Evolutionary conservation across 192 early-diverging fungal genomes (phyloP).

Genomic region (Backusella tarrabulga): DNA sequence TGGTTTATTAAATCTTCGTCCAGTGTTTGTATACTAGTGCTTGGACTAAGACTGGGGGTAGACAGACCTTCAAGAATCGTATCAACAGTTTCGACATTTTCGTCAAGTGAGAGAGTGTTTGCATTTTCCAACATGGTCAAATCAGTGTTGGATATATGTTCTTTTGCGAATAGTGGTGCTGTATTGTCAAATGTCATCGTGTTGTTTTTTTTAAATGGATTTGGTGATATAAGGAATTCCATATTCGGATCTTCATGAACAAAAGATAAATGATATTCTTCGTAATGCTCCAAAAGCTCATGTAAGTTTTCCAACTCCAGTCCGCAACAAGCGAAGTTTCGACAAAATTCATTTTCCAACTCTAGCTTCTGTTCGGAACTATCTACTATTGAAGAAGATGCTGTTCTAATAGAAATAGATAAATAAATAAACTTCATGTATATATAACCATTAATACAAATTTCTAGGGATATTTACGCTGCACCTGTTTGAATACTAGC

Average conservation of each 20-base stretch:
- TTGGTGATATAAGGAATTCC: background rate
- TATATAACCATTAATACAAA: background rate
- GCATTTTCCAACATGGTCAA: conserved; percentile 11
- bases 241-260: background rate
- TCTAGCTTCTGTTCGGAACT: conserved; percentile 33
- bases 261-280: conserved; percentile 76
- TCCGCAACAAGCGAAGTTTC: conserved; percentile 93
- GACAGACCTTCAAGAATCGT: background rate
- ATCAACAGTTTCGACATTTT: conserved; percentile 3
- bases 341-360: conserved; percentile 87
- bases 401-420: background rate
- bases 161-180: background rate
- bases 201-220: background rate
- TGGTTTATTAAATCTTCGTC: background rate
- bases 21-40: background rate
- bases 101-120: background rate
- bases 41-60: conserved; percentile 8
- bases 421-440: background rate
- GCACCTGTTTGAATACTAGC: background rate
- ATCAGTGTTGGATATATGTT: background rate
- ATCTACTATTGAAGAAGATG: background rate
- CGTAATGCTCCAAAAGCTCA: conserved; percentile 91
- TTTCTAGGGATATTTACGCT: background rate
- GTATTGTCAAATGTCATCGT: background rate
- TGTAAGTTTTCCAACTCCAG: conserved; percentile 82